Evolutionary conservation across 345 rosid genomes (phyloP), one percentile per base, ranked within the genome.

Genomic region (Syzygium aqueum): DNA sequence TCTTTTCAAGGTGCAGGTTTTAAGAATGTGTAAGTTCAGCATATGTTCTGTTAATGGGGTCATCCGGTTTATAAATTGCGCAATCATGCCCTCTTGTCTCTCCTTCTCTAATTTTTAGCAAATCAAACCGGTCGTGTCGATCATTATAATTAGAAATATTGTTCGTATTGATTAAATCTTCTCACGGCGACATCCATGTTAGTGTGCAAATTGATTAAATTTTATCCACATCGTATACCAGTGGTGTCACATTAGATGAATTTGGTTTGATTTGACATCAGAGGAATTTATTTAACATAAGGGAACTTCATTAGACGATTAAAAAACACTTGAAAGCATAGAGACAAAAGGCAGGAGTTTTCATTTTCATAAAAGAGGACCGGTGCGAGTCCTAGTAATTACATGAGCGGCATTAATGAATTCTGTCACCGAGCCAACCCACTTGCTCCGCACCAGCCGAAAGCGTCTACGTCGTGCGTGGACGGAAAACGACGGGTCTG

Each of bases 91-190:
- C 46, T 30, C 1, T 3, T 8, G 43, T 33, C 78, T 17, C 46
- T 67, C 13, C 78, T 67, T 67, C 21, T 7, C 46, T 7, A 67
- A 67, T 30, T 67, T 67, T 67, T 33, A 67, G 2, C 78, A 67
- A 30, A 67, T 30, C 19, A 3, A 67, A 17, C 0, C 1, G 12
- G 43, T 30, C 2, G 12, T 0, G 23, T 16, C 11, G 13, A 17
- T 67, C 23, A 0, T 33, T 8, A 46, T 12, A 5, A 33, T 14
- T 3, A 0, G 23, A 33, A 30, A 11, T 59, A 59, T 5, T 27
- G 28, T 59, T 59, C 2, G 65, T n/a, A 30, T 28, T 15, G 40
- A 21, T 22, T 30, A 65, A 5, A 16, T 67, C 19, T 67, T 33
- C 11, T 8, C 78, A 7, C 14, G 0, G 5, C 10, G 5, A 21